Percentiles rank a stretch among this genome's conserved stretches.
These are phyloP conservation scores for Penicillium sp. DNA, from an alignment of 2,329 filamentous ascomycete genomes.

Conservation along the genomic window DNA sequence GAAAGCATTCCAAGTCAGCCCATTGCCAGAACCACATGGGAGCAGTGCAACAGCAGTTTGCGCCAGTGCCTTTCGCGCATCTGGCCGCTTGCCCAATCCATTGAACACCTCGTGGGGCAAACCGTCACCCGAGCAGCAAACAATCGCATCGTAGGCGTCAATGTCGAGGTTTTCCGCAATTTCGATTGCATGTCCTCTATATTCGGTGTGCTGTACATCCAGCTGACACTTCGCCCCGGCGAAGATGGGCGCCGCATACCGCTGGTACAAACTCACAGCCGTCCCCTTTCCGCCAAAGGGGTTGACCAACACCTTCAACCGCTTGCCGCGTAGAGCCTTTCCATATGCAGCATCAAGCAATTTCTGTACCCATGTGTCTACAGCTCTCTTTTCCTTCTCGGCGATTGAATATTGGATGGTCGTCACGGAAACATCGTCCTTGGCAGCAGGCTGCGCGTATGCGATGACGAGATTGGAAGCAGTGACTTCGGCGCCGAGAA, in stretches of 20 bases:
- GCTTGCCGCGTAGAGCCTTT: constrained; percentile 65
- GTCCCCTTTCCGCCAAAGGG: constrained; percentile 82
- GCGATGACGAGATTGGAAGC: constrained; percentile 65
- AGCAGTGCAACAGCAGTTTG: constrained; percentile 82
- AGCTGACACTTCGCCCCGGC: constrained; percentile 75
- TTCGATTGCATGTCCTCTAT: constrained; percentile 73
- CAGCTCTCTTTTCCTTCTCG: constrained; percentile 50
- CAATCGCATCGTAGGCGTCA: constrained; percentile 77
- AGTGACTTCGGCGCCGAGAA: constrained; percentile 74
- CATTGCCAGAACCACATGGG: constrained; percentile 92
- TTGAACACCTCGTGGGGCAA: constrained; percentile 94
- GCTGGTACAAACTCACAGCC: constrained; percentile 70
- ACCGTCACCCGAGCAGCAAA: constrained; percentile 89
- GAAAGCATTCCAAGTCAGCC: constrained; percentile 84
- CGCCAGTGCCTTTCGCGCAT: constrained; percentile 71
- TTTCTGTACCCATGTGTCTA: constrained; percentile 60
- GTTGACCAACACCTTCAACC: constrained; percentile 86
- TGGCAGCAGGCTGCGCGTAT: constrained; percentile 64
- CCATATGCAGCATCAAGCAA: constrained; percentile 72
- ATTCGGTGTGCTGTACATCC: constrained; percentile 69
- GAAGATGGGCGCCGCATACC: constrained; percentile 77
- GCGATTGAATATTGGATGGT: constrained; percentile 63
- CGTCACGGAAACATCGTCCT: constrained; percentile 59
- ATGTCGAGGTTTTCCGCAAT: constrained; percentile 75
- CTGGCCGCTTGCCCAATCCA: constrained; percentile 72